A percentile compares a stretch with the other conserved stretches of the same genome.
Conservation (phyloP, 768 basidiomycete genomes). For the Asterophora parasitica region DNA sequence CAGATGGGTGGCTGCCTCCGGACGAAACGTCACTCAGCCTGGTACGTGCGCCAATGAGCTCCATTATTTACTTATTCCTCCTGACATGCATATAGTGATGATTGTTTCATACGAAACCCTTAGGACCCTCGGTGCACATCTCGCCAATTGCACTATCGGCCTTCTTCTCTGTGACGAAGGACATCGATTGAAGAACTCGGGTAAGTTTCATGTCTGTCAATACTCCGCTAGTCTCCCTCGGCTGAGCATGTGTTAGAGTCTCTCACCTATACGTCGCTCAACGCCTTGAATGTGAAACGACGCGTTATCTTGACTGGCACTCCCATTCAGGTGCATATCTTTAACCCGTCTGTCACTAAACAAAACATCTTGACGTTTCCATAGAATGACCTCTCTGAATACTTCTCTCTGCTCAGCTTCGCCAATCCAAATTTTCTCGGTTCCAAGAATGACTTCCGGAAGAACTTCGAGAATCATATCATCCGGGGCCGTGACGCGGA, state of each 20-base stretch:
- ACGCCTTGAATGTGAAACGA: slow-evolving; percentile 77
- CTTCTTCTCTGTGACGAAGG: slow-evolving; percentile 96
- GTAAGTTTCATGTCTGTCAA: slow-evolving; percentile 31
- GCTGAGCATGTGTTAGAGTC: slow-evolving; percentile 50
- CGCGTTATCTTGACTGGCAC: slow-evolving; percentile 94
- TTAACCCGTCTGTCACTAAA: too few species aligned
- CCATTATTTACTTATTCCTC: neutral
- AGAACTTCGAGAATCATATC: slow-evolving; percentile 91
- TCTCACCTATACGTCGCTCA: slow-evolving; percentile 81
- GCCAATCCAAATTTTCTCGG: slow-evolving; percentile 91
- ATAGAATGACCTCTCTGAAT: slow-evolving; percentile 91
- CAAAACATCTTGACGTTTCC: too few species aligned
- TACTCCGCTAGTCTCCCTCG: neutral
- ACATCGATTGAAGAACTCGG: slow-evolving; percentile 93
- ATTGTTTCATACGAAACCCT: slow-evolving; percentile 98
- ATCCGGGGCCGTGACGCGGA: slow-evolving; percentile 87
- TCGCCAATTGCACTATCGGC: slow-evolving; percentile 80
- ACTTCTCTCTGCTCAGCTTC: slow-evolving; percentile 89
- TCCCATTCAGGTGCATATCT: slow-evolving; percentile 66
- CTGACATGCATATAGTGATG: slow-evolving; percentile 61
- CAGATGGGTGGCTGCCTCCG: slow-evolving; percentile 86
- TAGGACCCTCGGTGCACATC: slow-evolving; percentile 69
- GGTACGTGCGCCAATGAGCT: slow-evolving; percentile 41
- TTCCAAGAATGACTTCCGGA: slow-evolving; percentile 84
- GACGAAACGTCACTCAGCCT: slow-evolving; percentile 88